A percentile compares a stretch with the other conserved stretches of the same genome.
Conservation (phyloP, 1,284 basidiomycete genomes). For the Baeospora myosura region DNA sequence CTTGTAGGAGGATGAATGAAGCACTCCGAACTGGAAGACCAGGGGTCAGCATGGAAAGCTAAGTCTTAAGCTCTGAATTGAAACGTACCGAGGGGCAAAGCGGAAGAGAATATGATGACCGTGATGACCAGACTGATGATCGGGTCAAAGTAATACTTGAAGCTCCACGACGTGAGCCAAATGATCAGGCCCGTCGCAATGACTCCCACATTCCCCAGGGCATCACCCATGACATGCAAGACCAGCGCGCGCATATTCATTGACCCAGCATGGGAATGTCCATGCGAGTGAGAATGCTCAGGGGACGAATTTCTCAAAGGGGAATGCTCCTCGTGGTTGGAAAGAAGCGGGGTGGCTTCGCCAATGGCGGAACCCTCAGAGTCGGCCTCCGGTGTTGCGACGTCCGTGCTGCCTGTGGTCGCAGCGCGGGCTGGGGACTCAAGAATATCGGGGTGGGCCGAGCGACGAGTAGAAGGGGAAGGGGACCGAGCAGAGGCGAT, state of each 20-base stretch:
- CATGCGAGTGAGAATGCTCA: conserved; percentile 19
- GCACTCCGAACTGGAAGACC: conserved; percentile 72
- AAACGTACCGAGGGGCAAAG: conserved; percentile 79
- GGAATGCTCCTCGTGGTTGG: not conserved
- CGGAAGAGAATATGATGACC: conserved; percentile 93
- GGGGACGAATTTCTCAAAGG: conserved; percentile 2
- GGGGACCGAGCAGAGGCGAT: conserved; percentile 55
- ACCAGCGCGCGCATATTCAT: conserved; percentile 99
- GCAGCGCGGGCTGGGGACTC: too few species aligned
- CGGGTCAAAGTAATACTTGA: conserved; percentile 91
- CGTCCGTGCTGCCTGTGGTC: too few species aligned
- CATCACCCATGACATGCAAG: conserved; percentile 94
- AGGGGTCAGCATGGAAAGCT: conserved; percentile 12
- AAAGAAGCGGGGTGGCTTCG: not conserved
- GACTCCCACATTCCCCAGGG: conserved; percentile 95
- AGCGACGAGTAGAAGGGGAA: conserved; percentile 30
- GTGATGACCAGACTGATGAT: conserved; percentile 93
- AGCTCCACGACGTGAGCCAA: conserved; percentile 74
- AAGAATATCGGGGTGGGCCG: conserved; percentile 15
- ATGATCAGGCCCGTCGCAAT: conserved; percentile 92
- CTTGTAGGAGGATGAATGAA: conserved; percentile 95
- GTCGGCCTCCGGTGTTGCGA: not conserved
- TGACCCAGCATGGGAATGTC: conserved; percentile 62
- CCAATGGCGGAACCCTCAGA: not conserved
- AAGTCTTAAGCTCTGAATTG: conserved; percentile 9